Evolutionary conservation across 106 monocot species (phyloP).

Genomic region (Chionographis japonica): DNA sequence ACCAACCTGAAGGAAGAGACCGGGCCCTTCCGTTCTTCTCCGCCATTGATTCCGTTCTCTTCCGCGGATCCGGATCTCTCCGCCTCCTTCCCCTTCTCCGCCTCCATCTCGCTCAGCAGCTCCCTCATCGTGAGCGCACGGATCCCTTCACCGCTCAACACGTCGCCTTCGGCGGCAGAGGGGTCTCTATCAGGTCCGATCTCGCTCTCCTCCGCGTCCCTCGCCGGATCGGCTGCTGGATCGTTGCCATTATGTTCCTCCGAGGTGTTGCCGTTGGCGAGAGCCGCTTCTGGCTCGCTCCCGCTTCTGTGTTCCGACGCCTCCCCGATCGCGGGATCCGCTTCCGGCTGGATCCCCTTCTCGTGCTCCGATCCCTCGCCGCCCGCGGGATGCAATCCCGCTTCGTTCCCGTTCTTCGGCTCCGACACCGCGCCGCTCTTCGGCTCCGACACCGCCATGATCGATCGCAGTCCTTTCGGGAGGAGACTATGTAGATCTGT

Average conservation of each 20-base stretch:
- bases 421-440: no score
- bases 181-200: neutral
- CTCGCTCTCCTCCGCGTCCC: neutral
- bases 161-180: neutral
- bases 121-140: neutral
- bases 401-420: no score
- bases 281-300: slow-evolving; percentile 1
- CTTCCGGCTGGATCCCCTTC: slow-evolving; percentile 16
- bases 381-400: no score
- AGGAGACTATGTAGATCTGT: no score
- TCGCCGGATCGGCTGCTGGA: slow-evolving; percentile 16
- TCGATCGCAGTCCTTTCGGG: no score
- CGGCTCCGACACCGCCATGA: no score
- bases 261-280: neutral
- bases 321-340: slow-evolving; percentile 13
- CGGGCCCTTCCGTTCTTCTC: slow-evolving; percentile 21
- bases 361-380: neutral
- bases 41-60: slow-evolving; percentile 37
- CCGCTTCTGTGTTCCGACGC: slow-evolving; percentile 16
- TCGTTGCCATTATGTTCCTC: slow-evolving; percentile 1
- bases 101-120: slow-evolving; percentile 5
- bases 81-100: slow-evolving; percentile 2
- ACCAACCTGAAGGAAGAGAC: slow-evolving; percentile 24
- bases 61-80: neutral
- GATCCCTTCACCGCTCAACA: slow-evolving; percentile 4